A percentile compares a stretch with the other conserved stretches of the same genome.
phyloP scores from a whole-genome alignment of 2,329 filamentous ascomycete species.

The Sordariomycetes sp. region DNA sequence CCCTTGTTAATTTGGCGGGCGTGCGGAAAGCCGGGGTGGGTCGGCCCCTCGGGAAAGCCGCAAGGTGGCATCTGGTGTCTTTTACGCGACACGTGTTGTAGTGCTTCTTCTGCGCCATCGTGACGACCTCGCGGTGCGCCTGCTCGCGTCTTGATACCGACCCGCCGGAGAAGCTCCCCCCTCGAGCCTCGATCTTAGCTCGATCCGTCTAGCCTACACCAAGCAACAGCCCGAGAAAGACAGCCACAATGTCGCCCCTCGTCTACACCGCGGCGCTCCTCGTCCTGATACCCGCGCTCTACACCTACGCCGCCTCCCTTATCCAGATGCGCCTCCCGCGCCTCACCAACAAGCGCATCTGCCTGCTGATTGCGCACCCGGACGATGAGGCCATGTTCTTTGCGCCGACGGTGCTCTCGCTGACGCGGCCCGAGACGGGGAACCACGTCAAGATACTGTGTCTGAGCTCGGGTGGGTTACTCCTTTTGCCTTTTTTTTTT shows the following conservation, averaged over 20 bases:
- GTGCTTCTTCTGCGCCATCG: background rate
- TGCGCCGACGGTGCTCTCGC: slow-evolving; percentile 71
- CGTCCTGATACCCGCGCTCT: slow-evolving; percentile 32
- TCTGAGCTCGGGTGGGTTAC: slow-evolving; percentile 58
- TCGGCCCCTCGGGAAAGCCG: background rate
- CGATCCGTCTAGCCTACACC: background rate
- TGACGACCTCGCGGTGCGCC: background rate
- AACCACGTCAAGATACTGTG: slow-evolving; percentile 95
- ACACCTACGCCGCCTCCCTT: slow-evolving; percentile 35
- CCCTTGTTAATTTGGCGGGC: background rate
- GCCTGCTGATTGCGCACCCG: slow-evolving; percentile 88
- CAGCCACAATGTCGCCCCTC: slow-evolving; percentile 7
- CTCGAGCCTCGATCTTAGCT: background rate
- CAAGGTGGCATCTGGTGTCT: background rate
- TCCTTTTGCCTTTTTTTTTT: background rate
- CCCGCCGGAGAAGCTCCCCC: background rate
- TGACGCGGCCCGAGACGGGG: slow-evolving; percentile 64
- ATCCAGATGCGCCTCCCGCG: slow-evolving; percentile 44
- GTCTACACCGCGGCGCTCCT: slow-evolving; percentile 17
- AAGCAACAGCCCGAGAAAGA: background rate
- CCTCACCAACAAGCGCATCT: slow-evolving; percentile 72
- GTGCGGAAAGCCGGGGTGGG: background rate
- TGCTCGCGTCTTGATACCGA: too few relatives aligned
- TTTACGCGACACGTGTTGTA: background rate
- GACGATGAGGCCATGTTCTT: slow-evolving; percentile 99